Evolutionary conservation across 306 rosid genomes (phyloP), one percentile per base, ranked within the genome.

Genomic region (Leucaena leucocephala): DNA sequence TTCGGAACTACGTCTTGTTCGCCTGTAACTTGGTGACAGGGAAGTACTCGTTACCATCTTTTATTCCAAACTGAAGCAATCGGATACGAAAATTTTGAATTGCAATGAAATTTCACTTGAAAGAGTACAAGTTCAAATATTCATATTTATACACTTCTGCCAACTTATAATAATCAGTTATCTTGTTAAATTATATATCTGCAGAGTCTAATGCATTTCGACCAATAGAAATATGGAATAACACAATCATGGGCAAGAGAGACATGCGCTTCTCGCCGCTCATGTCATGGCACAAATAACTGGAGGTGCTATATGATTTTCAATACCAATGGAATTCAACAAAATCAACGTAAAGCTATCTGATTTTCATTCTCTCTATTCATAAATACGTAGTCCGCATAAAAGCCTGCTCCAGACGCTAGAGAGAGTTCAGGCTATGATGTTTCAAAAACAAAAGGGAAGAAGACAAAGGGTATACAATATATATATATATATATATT

Each of bases 401-500:
- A 87, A 93, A 89, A 84, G 81, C 85, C 81, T 84, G 86, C 93
- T 79, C 77, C 87, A 42, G 81, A 82, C 78, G 83, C 35, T 83
- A 81, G 82, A 76, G 67, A 42, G 27, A 27, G 79, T 76, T 81
- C 72, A 39, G 42, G 84, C 87, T 75, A 19, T 44, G 76, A 40
- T 52, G 70, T 65, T 73, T 72, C 50, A 13, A 63, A 87, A 79
- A 74, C 68, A 81, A 78, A 77, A 67, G 22, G 50, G 50, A 58
- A 10, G 64, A 55, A 55, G 62, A 55, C 34, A 21, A 19, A 8
- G 34, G 62, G 62, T 13, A 55, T n/a, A n/a, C 4, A 16, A 6
- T 52, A 52, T 52, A 7, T n/a, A 55, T 2, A 3, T 2, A 3
- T 27, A 27, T 27, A 27, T 27, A 27, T 27, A 54, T 21, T 22